phyloP scores from a whole-genome alignment of 176 grass and related monocot genomes.

The Aegilops bicornis region DNA sequence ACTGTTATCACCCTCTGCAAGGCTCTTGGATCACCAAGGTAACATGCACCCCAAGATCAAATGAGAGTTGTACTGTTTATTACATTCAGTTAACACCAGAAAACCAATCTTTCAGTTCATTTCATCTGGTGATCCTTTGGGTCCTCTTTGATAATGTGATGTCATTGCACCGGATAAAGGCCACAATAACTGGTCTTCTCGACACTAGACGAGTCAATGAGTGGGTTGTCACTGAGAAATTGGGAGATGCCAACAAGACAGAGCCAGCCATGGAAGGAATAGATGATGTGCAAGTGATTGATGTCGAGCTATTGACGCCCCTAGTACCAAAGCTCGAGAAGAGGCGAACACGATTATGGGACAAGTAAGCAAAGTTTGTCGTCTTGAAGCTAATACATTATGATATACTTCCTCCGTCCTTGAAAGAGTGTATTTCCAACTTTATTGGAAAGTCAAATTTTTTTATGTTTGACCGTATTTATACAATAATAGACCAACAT shows the following conservation, averaged over 20 bases:
- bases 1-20: constrained; percentile 78
- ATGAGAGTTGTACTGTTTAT: background rate
- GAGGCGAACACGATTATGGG: constrained; percentile 47
- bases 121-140: constrained; percentile 88
- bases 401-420: too few relatives aligned
- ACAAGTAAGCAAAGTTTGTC: constrained; percentile 44
- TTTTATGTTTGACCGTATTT: too few relatives aligned
- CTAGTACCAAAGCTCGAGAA: constrained; percentile 47
- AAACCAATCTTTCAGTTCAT: constrained; percentile 52
- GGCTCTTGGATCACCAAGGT: constrained; percentile 83
- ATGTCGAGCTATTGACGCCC: constrained; percentile 43
- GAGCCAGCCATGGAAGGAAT: constrained; percentile 43
- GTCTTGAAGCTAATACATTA: background rate
- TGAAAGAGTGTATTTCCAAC: too few relatives aligned
- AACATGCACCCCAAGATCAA: background rate
- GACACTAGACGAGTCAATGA: constrained; percentile 84
- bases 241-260: constrained; percentile 66
- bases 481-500: too few relatives aligned
- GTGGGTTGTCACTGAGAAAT: constrained; percentile 91
- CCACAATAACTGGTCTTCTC: constrained; percentile 60
- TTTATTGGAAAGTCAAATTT: too few relatives aligned
- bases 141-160: constrained; percentile 94
- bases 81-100: constrained; percentile 8
- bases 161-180: constrained; percentile 76
- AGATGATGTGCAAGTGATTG: constrained; percentile 42